phyloP scores from a whole-genome alignment of 345 rosid genomes.

The Ricinus communis region DNA sequence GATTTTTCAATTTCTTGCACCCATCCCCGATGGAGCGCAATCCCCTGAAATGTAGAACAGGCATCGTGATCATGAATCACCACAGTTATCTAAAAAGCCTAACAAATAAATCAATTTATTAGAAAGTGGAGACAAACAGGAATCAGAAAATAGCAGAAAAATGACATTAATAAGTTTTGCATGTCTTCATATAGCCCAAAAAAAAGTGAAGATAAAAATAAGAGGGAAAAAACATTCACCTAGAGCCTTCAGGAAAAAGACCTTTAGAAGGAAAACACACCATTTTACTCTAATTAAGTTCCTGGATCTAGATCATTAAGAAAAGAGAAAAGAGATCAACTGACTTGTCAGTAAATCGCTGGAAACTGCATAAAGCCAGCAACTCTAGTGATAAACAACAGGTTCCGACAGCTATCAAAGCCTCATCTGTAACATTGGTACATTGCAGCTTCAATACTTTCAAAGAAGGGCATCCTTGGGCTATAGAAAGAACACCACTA shows the following conservation, averaged over 20 bases:
- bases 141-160: slow-evolving; percentile 2
- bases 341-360: slow-evolving; percentile 75
- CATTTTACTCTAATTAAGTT: not conserved
- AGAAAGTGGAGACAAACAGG: not conserved
- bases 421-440: slow-evolving; percentile 65
- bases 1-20: slow-evolving; percentile 71
- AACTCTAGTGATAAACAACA: slow-evolving; percentile 64
- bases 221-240: not conserved
- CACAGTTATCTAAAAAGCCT: not conserved
- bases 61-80: slow-evolving; percentile 1
- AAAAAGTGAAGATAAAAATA: not conserved
- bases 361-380: slow-evolving; percentile 74
- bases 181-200: not conserved
- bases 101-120: not conserved
- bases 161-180: not conserved
- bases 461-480: slow-evolving; percentile 66
- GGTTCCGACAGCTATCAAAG: slow-evolving; percentile 63
- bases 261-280: not conserved
- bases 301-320: not conserved
- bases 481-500: slow-evolving; percentile 68
- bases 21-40: slow-evolving; percentile 69
- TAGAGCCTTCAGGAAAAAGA: not conserved
- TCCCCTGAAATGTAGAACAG: slow-evolving; percentile 61
- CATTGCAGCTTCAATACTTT: slow-evolving; percentile 80
- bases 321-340: slow-evolving; percentile 17